Conservation (phyloP, 805 yeast species). For the Wickerhamiella slavikovae region DNA sequence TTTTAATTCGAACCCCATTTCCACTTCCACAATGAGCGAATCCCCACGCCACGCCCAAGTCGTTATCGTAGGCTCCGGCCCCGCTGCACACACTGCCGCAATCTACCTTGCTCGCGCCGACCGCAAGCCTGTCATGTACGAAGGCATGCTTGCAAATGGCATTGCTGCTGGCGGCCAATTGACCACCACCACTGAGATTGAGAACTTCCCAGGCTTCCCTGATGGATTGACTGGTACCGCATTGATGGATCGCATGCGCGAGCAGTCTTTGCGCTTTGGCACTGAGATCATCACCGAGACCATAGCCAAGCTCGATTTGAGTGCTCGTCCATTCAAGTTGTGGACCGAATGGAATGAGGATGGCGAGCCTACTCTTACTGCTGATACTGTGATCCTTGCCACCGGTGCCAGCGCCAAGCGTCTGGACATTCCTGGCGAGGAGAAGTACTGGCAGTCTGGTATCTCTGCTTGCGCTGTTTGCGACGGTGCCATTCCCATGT, state of each 20-base stretch:
- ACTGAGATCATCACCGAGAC: slow-evolving; percentile 92
- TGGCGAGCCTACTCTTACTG: slow-evolving; percentile 57
- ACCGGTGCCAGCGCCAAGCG: slow-evolving; percentile 98
- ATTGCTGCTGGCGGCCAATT: slow-evolving; percentile 98
- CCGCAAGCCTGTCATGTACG: slow-evolving; percentile 79
- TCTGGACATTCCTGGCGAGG: slow-evolving; percentile 88
- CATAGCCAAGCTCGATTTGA: slow-evolving; percentile 74
- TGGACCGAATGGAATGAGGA: slow-evolving; percentile 96
- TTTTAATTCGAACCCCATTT: too few species aligned
- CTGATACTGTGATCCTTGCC: slow-evolving; percentile 83
- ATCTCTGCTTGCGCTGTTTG: slow-evolving; percentile 99
- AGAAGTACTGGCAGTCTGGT: slow-evolving; percentile 96
- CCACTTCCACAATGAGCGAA: too few species aligned
- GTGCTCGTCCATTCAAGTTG: slow-evolving; percentile 77
- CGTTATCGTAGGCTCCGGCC: slow-evolving; percentile 64
- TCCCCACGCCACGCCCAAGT: slow-evolving; percentile 16
- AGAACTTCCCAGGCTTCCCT: slow-evolving; percentile 98
- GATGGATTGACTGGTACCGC: slow-evolving; percentile 70
- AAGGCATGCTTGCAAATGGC: slow-evolving; percentile 94
- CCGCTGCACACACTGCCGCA: slow-evolving; percentile 99
- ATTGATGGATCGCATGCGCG: slow-evolving; percentile 87
- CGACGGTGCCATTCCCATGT: slow-evolving; percentile 98
- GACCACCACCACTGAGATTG: slow-evolving; percentile 96
- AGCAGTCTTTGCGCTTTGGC: slow-evolving; percentile 73
- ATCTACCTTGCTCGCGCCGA: slow-evolving; percentile 94